A percentile compares a stretch with the other conserved stretches of the same genome.
These are phyloP conservation scores for Dorcoceras hygrometricum DNA, from an alignment of 257 asterid species.

Conservation along the genomic window DNA sequence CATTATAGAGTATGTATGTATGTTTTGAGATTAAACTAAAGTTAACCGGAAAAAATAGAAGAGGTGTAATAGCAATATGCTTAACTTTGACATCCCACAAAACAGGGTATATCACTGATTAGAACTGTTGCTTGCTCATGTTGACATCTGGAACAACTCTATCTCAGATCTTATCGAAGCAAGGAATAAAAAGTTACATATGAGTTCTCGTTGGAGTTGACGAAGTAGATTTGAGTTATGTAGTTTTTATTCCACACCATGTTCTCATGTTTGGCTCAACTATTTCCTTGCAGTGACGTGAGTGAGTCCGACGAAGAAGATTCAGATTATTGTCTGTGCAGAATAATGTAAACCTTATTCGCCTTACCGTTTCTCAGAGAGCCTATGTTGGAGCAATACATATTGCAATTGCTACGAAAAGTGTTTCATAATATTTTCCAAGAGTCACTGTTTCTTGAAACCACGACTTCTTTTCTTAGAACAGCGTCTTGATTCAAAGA, in stretches of 20 bases:
- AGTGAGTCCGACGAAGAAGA: constrained; percentile 79
- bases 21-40: not conserved
- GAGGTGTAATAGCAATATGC: not conserved
- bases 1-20: not conserved
- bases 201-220: not conserved
- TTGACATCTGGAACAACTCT: not conserved
- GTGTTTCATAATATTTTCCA: constrained; percentile 10
- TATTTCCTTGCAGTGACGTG: constrained; percentile 46
- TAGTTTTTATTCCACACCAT: not conserved
- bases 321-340: constrained; percentile 73
- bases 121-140: not conserved
- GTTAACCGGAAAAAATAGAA: not conserved
- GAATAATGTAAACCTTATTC: constrained; percentile 56
- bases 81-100: not conserved
- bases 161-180: not conserved
- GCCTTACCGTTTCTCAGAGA: constrained; percentile 11
- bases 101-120: not conserved
- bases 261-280: constrained; percentile 13
- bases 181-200: not conserved
- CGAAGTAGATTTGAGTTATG: not conserved
- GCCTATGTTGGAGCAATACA: constrained; percentile 19
- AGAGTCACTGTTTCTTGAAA: constrained; percentile 19
- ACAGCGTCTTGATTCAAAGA: constrained; percentile 1
- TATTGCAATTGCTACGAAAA: constrained; percentile 24
- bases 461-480: not conserved